A percentile compares a stretch with the other conserved stretches of the same genome.
phyloP scores from a whole-genome alignment of 176 grass and related monocot species.

The bread wheat (Triticum aestivum) region IWGSC_CS_RefSeq_v2.1 NC_057814.1:46771057-46771556 shows the following conservation, averaged over 20 bases:
- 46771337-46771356: neutral
- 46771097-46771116: slow-evolving; percentile 70
- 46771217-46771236: no score
- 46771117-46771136: slow-evolving; percentile 39
- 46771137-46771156: slow-evolving; percentile 20
- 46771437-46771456: slow-evolving; percentile 69
- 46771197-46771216: no score
- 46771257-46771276: neutral
- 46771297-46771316: neutral
- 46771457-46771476: slow-evolving; percentile 68
- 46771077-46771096: slow-evolving; percentile 56
- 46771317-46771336: neutral
- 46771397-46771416: neutral
- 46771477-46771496: slow-evolving; percentile 69
- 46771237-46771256: neutral
- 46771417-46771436: neutral
- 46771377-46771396: neutral
- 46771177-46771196: no score
- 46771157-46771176: neutral
- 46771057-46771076: slow-evolving; percentile 49
- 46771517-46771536: neutral
- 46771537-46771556: neutral
- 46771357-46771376: neutral
- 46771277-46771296: neutral
- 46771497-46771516: slow-evolving; percentile 25